Evolutionary conservation across 805 yeast species (phyloP).

Genomic region (Saturnispora besseyi): DNA sequence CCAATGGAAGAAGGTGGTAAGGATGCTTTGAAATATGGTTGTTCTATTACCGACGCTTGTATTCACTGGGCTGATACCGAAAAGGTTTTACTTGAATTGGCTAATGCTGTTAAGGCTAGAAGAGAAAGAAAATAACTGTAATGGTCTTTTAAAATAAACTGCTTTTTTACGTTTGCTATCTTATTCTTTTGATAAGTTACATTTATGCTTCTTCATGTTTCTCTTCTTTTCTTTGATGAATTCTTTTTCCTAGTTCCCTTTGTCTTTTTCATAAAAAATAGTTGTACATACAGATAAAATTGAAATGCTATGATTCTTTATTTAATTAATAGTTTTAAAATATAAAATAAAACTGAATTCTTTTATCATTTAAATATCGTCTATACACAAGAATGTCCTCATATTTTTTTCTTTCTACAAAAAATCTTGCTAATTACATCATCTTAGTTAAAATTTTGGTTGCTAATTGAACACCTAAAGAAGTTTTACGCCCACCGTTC

Average conservation of each 20-base stretch:
- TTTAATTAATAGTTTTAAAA: too few relatives aligned
- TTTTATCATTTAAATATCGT: too few relatives aligned
- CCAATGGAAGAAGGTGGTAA: conserved; percentile 56
- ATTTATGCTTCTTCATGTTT: too few relatives aligned
- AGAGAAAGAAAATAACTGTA: conserved; percentile 30
- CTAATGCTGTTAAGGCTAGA: conserved; percentile 74
- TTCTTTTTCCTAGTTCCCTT: too few relatives aligned
- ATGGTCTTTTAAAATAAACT: not conserved
- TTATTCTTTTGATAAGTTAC: not conserved
- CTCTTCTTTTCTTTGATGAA: too few relatives aligned
- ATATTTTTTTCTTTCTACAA: too few relatives aligned
- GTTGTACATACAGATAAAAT: too few relatives aligned
- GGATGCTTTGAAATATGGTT: conserved; percentile 74
- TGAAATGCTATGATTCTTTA: too few relatives aligned
- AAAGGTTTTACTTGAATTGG: conserved; percentile 55
- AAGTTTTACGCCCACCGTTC: conserved; percentile 45
- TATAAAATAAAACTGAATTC: too few relatives aligned
- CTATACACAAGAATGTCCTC: too few relatives aligned
- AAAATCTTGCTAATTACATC: conserved; percentile 21
- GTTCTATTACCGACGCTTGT: conserved; percentile 97
- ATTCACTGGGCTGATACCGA: conserved; percentile 84
- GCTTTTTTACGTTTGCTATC: not conserved
- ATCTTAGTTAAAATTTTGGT: conserved; percentile 54
- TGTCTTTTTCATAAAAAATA: too few relatives aligned
- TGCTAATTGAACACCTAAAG: conserved; percentile 56